phyloP scores from a whole-genome alignment of 1,284 basidiomycete genomes.

The Porphyrellus sp. region DNA sequence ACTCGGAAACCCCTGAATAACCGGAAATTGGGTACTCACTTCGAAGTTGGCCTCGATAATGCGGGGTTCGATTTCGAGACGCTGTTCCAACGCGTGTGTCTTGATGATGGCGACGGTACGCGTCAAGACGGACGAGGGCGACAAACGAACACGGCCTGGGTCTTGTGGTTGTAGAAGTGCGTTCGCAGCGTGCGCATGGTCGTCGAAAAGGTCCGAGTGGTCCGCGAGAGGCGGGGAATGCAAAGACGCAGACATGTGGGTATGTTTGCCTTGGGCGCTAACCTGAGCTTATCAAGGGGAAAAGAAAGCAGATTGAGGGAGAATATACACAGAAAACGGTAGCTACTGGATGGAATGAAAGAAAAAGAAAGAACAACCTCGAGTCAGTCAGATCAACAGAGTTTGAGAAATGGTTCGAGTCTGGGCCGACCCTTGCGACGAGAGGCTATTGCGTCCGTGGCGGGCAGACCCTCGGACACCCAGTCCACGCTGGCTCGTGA shows the following conservation, averaged over 20 bases:
- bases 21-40: constrained; percentile 40
- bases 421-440: constrained; percentile 14
- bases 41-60: constrained; percentile 76
- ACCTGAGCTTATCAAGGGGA: constrained; percentile 1
- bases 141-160: constrained; percentile 1
- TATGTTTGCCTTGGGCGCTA: constrained; percentile 10
- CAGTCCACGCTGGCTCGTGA: not conserved
- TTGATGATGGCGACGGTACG: constrained; percentile 79
- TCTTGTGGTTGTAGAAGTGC: constrained; percentile 7
- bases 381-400: constrained; percentile 16
- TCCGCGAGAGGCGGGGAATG: constrained; percentile 16
- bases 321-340: constrained; percentile 27
- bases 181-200: constrained; percentile 4
- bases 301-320: constrained; percentile 6
- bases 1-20: constrained; percentile 7
- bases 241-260: constrained; percentile 23
- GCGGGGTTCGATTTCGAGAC: constrained; percentile 71
- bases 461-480: constrained; percentile 33
- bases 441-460: constrained; percentile 19
- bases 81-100: constrained; percentile 61
- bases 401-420: constrained; percentile 18
- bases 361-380: constrained; percentile 12
- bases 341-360: constrained; percentile 11
- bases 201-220: constrained; percentile 18
- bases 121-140: constrained; percentile 37